Base-by-base conservation (phyloP, 768 basidiomycete genomes). In the Serendipita sp. region DNA sequence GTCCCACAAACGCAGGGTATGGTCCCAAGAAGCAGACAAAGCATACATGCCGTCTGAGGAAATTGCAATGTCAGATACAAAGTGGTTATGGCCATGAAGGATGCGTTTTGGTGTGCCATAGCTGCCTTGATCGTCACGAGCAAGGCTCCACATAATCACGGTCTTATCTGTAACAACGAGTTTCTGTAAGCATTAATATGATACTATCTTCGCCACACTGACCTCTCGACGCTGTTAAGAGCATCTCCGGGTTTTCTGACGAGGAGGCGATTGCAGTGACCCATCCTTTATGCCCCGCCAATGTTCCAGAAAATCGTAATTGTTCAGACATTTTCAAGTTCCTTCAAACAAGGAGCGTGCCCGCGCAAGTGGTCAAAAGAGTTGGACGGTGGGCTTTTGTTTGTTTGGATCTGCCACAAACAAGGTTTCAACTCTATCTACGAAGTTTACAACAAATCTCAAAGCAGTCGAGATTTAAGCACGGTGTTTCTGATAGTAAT, bases 41-140 rank as follows among this genome's bases (percentile, higher is more conserved):
- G 96, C 95, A 76, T 97, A 98, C 79, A 98, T 95, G 72, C 96
- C 96, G 75, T 99, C 96, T 67, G 95, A 96, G 66, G 95, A 97
- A 76, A 97, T 94, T 72, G 96, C 95, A 71, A 98, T 90, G 74
- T 97, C 94, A 45, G 93, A 97, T 66, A 97, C 94, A 75, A 97
- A 97, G 81, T 96, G 95, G 79, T 97, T 98, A 82, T 99, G 96
- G 68, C 96, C 95, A 75, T 92, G 88, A 67, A 99, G 87, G 72
- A 97, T 90, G 74, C 88, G 86, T 81, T 98, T 98, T 67, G 96
- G 95, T 80, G 86, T 94, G 65, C 96, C 96, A 75, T 94, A 96
- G 58, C 84, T 78, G 69, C 88, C 85, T 69, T 93, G 88, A 67
- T 89, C 88, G 69, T 78, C 78, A 69, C 96, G 90, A 70, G 95